These are phyloP conservation scores for Setaria viridis DNA, from an alignment of 202 grass and related monocot genomes.

Conservation along the genomic window DNA sequence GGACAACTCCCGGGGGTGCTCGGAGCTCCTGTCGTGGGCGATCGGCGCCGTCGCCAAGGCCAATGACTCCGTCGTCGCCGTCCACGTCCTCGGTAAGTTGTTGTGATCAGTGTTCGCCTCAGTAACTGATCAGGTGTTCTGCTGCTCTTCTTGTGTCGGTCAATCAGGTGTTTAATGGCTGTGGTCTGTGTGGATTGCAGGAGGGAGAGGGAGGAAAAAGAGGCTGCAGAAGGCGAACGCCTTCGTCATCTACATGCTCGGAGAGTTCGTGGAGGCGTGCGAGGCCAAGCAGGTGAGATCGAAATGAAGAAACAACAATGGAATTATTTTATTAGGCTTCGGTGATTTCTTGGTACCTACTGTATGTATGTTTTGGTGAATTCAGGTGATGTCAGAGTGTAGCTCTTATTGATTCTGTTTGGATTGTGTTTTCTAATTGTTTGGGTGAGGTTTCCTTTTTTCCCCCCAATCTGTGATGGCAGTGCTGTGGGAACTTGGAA, in stretches of 20 bases:
- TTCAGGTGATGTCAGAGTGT: neutral
- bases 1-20: constrained; percentile 61
- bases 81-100: constrained; percentile 72
- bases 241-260: constrained; percentile 88
- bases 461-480: neutral
- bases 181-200: constrained; percentile 28
- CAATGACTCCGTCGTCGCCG: constrained; percentile 79
- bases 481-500: constrained; percentile 43
- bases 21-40: constrained; percentile 85
- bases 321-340: neutral
- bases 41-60: constrained; percentile 66
- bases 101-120: neutral
- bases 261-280: constrained; percentile 73
- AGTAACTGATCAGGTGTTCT: too few species aligned
- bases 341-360: neutral
- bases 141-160: neutral
- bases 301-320: neutral
- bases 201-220: constrained; percentile 71
- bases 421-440: neutral
- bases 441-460: neutral
- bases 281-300: constrained; percentile 80
- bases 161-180: neutral
- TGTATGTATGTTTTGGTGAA: neutral
- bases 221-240: constrained; percentile 80
- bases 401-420: neutral